Evolutionary conservation across 176 grass and related monocot genomes (phyloP), one percentile per base, ranked within the genome.

Genomic region (Zea luxurians): DNA sequence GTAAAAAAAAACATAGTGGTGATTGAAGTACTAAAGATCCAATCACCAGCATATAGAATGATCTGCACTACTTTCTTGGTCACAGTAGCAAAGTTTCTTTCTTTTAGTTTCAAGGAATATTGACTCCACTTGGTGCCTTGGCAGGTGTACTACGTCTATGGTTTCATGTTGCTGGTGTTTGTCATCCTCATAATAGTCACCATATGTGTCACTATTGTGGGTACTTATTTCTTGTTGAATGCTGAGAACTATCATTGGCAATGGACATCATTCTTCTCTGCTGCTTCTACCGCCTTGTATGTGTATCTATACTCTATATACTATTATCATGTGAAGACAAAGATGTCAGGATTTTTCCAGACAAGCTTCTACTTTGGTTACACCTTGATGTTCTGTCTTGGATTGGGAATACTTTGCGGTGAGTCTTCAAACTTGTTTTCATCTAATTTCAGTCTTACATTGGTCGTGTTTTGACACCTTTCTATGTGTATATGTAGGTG

Each of bases 241-340:
- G 96, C 96, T 12, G 96, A 99, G 79, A 99, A 99, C 64, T 99
- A 99, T 82, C 88, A 99, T 78, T 99, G 96, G 96, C 96, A 95
- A 80, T 99, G 96, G 96, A 99, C 96, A 8, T 99, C 96, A 57
- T 99, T 99, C 81, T 99, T 99, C 77, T 99, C 96, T 70, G 96
- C 96, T 54, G 96, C 96, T 79, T 95, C 96, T 60, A 99, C 96
- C 1, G 90, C 90, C 37, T 60, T 91, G 48, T 99, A 99, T 89
- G 92, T 99, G 42, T 99, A 99, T 70, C 76, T 99, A 4, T 99
- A 99, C 59, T 92, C 96, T 10, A 84, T 99, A 75, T 99, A 99
- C 66, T 99, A 99, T 89, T 99, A 91, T 76, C 71, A 93, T 60
- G 68, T 95, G 79, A 99, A 99, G 88, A 99, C 96, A 82, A 99